phyloP scores from a whole-genome alignment of 106 monocot genomes.

The Dioscorea dumetorum region DNA sequence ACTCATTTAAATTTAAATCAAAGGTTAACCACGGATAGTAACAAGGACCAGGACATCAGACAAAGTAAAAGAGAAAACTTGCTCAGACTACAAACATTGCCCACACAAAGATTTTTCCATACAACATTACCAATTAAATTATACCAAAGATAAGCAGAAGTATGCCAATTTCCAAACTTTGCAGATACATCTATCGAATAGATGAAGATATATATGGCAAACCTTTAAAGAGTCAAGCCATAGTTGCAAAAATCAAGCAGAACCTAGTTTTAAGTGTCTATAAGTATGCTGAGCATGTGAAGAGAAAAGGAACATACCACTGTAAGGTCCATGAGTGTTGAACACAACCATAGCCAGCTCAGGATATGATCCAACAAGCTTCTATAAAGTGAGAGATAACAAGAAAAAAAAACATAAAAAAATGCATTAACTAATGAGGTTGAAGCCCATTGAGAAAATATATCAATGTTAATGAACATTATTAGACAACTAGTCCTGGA shows the following conservation, averaged over 20 bases:
- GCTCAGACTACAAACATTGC: too few species aligned
- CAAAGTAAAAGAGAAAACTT: too few species aligned
- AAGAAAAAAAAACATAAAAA: constrained; percentile 1
- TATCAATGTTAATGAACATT: neutral
- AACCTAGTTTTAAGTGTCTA: neutral
- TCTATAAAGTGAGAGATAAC: constrained; percentile 34
- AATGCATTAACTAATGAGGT: neutral
- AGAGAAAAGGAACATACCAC: constrained; percentile 32
- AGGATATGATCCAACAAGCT: constrained; percentile 43
- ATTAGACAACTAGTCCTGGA: neutral
- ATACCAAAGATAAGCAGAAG: neutral
- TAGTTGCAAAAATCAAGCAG: neutral
- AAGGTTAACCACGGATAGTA: too few species aligned
- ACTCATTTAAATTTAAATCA: too few species aligned
- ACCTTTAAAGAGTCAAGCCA: too few species aligned
- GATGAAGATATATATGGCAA: neutral
- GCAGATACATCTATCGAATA: neutral
- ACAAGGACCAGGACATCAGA: too few species aligned
- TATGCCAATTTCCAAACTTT: neutral
- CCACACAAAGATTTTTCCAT: too few species aligned
- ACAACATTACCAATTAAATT: neutral
- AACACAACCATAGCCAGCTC: constrained; percentile 85
- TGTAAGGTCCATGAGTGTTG: constrained; percentile 82
- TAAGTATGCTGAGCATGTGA: neutral
- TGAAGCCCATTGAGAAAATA: neutral